Evolutionary conservation across 768 basidiomycete species (phyloP), one percentile per base, ranked within the genome.

Genomic region (Agaricus blazei): DNA sequence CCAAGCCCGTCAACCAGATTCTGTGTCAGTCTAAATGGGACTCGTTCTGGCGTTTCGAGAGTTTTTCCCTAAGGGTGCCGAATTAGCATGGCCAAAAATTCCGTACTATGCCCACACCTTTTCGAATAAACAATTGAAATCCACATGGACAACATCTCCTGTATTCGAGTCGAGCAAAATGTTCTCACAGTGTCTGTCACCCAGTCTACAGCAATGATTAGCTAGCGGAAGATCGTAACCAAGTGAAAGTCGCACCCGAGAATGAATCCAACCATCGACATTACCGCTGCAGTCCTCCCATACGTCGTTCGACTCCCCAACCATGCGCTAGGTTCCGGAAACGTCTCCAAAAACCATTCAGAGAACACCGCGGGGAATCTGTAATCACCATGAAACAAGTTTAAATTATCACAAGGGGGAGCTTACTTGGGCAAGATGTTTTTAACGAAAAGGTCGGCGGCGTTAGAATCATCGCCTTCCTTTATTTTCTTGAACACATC

Each of bases 181-280:
- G 65, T 99, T 99, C 71, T 98, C 96, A 62, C 88, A 85, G 66
- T 99, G 97, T 40, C 97, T 80, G 69, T 99, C 97, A 11, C 97
- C 97, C n/a, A 99, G 77, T n/a, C 95, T 96, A 49, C 34, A n/a
- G 14, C 29, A 24, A 45, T 8, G 34, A 31, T 4, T 23, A 45
- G 47, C 27, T 50, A 11, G 54, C 15, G n/a, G 23, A 31, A 7
- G 46, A 28, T 23, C 5, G 19, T 4, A 29, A 48, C 38, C 11
- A 34, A 46, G 7, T 47, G 15, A 38, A 24, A 52, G 14, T 14
- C 85, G 52, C 60, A 96, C 93, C 96, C 96, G 11, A 98, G 75
- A 42, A 99, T 93, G 63, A 90, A 96, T 9, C 97, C 97, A 23
- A 98, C 90, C 90, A 99, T 98, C 1, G 90, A 97, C 88, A 97